Base-by-base conservation (phyloP, 1,139 yeast genomes). In the Nakaseomyces uthaithaninus region DNA sequence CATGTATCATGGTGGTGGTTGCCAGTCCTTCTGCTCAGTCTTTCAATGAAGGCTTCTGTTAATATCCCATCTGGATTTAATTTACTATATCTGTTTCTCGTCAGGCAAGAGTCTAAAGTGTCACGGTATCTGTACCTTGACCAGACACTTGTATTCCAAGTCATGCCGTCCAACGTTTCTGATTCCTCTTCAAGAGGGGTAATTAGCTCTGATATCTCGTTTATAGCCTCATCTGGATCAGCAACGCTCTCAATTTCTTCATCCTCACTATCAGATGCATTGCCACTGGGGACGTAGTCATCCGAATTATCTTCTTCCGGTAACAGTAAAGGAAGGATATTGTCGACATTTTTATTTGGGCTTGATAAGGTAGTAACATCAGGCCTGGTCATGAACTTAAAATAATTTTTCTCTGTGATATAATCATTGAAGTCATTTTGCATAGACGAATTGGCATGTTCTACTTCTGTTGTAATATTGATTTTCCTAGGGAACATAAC, bases 241-340 rank as follows among this genome's bases (percentile, higher is more conserved):
- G 26, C 38, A 4, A 11, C 16, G 10, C 14, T 7, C 11, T 27
- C 34, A n/a, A 16, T 14, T 26, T 38, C 37, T 18, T 20, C 12
- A 14, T 38, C 41, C 11, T 48, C 55, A n/a, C 46, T 50, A 19
- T 20, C 23, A 4, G 38, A 45, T n/a, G 37, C 37, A 6, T 45
- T 47, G 2, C 26, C 30, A n/a, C 43, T 54, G 3, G 52, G 47
- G 11, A 52, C 52, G 34, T 64, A 74, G 47, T 74, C 77, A 2
- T 49, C 64, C 0, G 80, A 74, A 20, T 58, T 54, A 49, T 77
- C 83, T 7, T 60, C 52, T 11, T 74, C 78, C 1, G 73, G 62
- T 17, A 74, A 48, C 7, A 63, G 37, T 9, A 46, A 46, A 20
- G 40, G 40, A 23, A 41, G 43, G 10, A 31, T 33, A n/a, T 41